Evolutionary conservation across 306 rosid genomes (phyloP).

Genomic region (Cucurbita moschata): DNA sequence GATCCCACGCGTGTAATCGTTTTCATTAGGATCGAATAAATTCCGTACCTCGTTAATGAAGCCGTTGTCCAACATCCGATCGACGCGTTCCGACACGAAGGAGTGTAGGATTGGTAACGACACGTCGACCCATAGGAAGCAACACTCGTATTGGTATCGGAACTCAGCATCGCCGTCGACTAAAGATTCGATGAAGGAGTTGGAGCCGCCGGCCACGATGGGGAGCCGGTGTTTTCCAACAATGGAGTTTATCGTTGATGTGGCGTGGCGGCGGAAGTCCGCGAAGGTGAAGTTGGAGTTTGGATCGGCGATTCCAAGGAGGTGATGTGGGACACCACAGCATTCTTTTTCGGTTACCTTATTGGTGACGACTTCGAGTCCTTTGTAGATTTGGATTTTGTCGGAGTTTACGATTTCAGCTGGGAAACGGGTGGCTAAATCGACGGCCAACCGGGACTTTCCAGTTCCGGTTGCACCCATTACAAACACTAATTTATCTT

Average conservation of each 20-base stretch:
- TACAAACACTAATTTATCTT: constrained; percentile 47
- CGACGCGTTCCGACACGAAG: constrained; percentile 28
- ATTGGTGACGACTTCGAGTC: constrained; percentile 52
- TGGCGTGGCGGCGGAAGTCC: constrained; percentile 22
- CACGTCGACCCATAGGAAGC: constrained; percentile 31
- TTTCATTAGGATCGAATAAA: constrained; percentile 12
- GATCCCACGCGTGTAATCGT: constrained; percentile 17
- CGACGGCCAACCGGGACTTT: constrained; percentile 54
- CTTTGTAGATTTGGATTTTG: constrained; percentile 60
- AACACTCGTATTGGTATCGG: constrained; percentile 14
- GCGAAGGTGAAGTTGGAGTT: constrained; percentile 18
- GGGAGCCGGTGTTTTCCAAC: constrained; percentile 15
- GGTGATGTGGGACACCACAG: constrained; percentile 59
- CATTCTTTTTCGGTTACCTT: constrained; percentile 48
- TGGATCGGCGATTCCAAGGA: constrained; percentile 28
- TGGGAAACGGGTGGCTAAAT: constrained; percentile 32
- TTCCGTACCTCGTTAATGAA: constrained; percentile 24
- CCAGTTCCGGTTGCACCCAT: constrained; percentile 83
- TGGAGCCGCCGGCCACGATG: constrained; percentile 34
- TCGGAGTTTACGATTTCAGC: constrained; percentile 64
- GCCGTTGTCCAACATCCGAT: constrained; percentile 27
- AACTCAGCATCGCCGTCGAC: constrained; percentile 17
- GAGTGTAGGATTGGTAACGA: constrained; percentile 12
- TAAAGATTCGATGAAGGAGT: constrained; percentile 21
- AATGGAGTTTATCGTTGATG: constrained; percentile 16